A percentile compares a stretch with the other conserved stretches of the same genome.
These are phyloP conservation scores for Suillus fuscotomentosus DNA, from an alignment of 768 basidiomycete species.

Conservation along the genomic window DNA sequence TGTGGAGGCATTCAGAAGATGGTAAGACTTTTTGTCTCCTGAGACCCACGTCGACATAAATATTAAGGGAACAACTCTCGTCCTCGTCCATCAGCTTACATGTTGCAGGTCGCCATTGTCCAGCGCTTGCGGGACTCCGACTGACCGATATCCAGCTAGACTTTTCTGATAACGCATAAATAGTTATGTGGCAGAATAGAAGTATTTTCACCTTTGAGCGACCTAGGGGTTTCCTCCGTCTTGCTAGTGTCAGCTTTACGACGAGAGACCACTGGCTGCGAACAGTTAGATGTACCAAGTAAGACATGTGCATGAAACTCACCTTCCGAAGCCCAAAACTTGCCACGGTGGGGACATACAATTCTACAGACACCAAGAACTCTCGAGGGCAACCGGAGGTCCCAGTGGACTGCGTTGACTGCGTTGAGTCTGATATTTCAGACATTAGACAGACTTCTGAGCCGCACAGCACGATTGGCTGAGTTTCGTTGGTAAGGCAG, in stretches of 20 bases:
- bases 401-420: not conserved
- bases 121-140: constrained; percentile 46
- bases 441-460: constrained; percentile 5
- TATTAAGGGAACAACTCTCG: constrained; percentile 63
- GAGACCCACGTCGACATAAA: constrained; percentile 68
- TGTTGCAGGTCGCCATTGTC: constrained; percentile 71
- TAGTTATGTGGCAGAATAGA: constrained; percentile 1
- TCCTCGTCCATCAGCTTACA: constrained; percentile 72
- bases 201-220: constrained; percentile 53
- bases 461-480: not conserved
- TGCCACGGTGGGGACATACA: constrained; percentile 57
- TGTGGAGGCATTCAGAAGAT: constrained; percentile 29
- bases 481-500: not conserved
- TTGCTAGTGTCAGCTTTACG: constrained; percentile 56
- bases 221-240: constrained; percentile 47
- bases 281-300: not conserved
- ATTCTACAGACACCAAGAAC: constrained; percentile 59
- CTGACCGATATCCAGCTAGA: constrained; percentile 67
- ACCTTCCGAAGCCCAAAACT: constrained; percentile 59
- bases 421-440: constrained; percentile 1
- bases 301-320: constrained; percentile 12
- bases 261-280: constrained; percentile 44
- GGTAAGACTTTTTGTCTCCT: not conserved
- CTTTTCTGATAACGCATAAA: constrained; percentile 48
- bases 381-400: constrained; percentile 36